Percentiles rank a stretch among this genome's conserved stretches.
These are phyloP conservation scores for Calocybe cyanea DNA, from an alignment of 768 basidiomycete genomes.

Conservation along the genomic window DNA sequence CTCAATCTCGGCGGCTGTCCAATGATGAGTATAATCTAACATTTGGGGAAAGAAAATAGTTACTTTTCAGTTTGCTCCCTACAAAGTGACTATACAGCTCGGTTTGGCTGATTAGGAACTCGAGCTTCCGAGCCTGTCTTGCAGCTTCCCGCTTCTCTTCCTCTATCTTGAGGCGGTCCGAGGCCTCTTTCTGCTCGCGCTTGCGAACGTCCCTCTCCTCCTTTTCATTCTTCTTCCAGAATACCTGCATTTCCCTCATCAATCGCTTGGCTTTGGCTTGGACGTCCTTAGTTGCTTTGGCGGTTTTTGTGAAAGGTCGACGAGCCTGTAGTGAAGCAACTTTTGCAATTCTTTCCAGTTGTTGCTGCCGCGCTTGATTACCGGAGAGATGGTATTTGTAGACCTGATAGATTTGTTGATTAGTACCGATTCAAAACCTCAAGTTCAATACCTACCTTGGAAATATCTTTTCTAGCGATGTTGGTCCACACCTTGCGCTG, in stretches of 20 bases:
- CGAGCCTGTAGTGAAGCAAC: constrained; percentile 76
- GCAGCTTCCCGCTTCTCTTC: constrained; percentile 94
- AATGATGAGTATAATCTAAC: constrained; percentile 14
- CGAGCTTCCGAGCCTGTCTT: constrained; percentile 91
- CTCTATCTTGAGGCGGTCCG: constrained; percentile 81
- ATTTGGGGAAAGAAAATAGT: constrained; percentile 11
- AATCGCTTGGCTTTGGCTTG: constrained; percentile 83
- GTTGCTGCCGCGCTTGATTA: constrained; percentile 61
- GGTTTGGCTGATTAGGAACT: constrained; percentile 98
- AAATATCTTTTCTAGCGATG: constrained; percentile 80
- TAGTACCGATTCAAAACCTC: neutral
- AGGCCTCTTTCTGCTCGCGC: constrained; percentile 92
- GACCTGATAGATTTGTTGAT: constrained; percentile 42
- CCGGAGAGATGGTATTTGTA: constrained; percentile 74
- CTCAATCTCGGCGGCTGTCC: constrained; percentile 71
- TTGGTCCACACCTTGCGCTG: constrained; percentile 90
- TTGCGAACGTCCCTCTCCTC: constrained; percentile 91
- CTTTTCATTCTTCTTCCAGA: constrained; percentile 98
- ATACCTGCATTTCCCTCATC: constrained; percentile 94
- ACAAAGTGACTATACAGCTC: constrained; percentile 99
- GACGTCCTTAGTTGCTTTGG: constrained; percentile 76
- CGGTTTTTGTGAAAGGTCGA: constrained; percentile 66
- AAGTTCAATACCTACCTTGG: constrained; percentile 49
- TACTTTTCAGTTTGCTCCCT: constrained; percentile 92
- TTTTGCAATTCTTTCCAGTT: constrained; percentile 73